Base-by-base conservation (phyloP, 1,139 yeast species). In the Taiozyma sp. region DNA sequence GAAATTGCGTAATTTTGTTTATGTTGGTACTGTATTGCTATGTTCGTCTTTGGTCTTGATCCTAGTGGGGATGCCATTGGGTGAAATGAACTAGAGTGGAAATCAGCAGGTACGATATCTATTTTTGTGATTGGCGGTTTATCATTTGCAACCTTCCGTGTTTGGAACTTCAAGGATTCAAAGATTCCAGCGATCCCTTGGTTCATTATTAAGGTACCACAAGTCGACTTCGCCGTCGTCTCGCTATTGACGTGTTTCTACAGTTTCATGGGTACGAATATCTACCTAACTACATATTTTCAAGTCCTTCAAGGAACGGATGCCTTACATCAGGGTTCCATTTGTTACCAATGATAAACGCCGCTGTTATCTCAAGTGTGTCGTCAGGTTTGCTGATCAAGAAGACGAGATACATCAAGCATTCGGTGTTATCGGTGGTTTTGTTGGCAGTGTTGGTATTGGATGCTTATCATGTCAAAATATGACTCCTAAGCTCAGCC, bases 291-390 rank as follows among this genome's bases (percentile, higher is more conserved):
- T 7, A 70, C 81, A 24, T 82, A 78, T 61, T 81, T 81, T 65
- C 87, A 83, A 64, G 78, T 80, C 19, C 73, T 82, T n/a, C 70
- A 70, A 52, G 69, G 72, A 49, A 75, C 46, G 7, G 28, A 23
- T 16, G 79, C 90, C 1, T 75, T 80, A 70, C 71, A 74, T 53
- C 89, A 1, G 88, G 90, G 39, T 68, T 83, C 43, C 78, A 78
- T 56, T 64, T 82, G 56, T 65, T 84, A 32, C 85, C 89, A 1
- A 58, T 76, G 57, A 74, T 83, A 45, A 64, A 84, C 36, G 68
- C 84, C 1, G 77, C 81, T 4, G 74, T 84, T 6, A 44, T 82
- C 4, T 56, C 79, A 1, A 75, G 84, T 1, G 65, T 78, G 1
- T 43, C 64, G 14, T 71, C 74, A 41, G 88, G 87, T 29, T 56